Conservation (phyloP, 768 basidiomycete genomes). For the Nevesoporus exiguus region DNA sequence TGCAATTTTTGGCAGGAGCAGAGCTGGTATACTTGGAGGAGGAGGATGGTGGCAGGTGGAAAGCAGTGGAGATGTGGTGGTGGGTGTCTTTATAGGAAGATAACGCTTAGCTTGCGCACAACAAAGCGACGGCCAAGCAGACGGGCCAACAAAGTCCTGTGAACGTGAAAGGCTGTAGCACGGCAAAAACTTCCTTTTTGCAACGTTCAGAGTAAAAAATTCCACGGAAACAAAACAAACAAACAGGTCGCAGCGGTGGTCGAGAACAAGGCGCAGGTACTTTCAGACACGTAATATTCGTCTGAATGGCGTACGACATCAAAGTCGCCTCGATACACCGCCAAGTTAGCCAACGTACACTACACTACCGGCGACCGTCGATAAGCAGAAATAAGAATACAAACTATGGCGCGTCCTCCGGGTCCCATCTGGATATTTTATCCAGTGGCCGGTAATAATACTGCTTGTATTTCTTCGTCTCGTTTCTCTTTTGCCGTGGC, state of each 20-base stretch:
- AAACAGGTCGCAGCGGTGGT: neutral
- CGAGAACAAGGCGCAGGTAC: neutral
- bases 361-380: neutral
- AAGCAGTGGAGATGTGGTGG: neutral
- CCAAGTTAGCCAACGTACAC: slow-evolving; percentile 6
- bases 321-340: slow-evolving; percentile 21
- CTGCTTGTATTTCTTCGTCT: slow-evolving; percentile 82
- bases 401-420: slow-evolving; percentile 51
- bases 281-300: slow-evolving; percentile 3
- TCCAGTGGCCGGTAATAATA: slow-evolving; percentile 77
- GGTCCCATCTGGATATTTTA: slow-evolving; percentile 72
- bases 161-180: slow-evolving; percentile 13
- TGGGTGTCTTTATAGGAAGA: slow-evolving; percentile 17
- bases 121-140: slow-evolving; percentile 18
- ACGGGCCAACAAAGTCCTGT: slow-evolving; percentile 10
- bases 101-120: slow-evolving; percentile 11
- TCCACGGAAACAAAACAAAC: slow-evolving; percentile 8
- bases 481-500: slow-evolving; percentile 71
- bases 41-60: neutral
- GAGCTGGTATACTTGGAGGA: too few relatives aligned
- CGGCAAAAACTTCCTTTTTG: slow-evolving; percentile 8
- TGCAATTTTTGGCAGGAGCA: neutral
- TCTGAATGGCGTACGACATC: neutral
- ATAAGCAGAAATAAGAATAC: slow-evolving; percentile 5
- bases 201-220: neutral